Conservation (phyloP, 2,329 filamentous ascomycete species). For the Pyrenochaeta sp. region DNA sequence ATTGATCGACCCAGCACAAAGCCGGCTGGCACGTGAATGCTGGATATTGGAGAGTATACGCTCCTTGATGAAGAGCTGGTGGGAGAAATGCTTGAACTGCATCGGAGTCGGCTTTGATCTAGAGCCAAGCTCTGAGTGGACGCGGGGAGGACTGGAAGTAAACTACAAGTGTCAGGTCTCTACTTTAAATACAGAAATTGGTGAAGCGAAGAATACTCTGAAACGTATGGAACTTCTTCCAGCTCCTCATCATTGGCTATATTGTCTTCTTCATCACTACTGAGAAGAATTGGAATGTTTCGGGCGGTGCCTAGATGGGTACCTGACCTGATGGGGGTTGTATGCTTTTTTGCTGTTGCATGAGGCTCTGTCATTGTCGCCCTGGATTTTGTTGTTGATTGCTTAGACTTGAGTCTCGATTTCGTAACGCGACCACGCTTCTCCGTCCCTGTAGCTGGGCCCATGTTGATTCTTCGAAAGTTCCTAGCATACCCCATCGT, state of each 20-base stretch:
- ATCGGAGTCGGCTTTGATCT: background rate
- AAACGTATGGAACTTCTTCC: background rate
- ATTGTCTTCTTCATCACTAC: constrained; percentile 13
- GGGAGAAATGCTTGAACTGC: background rate
- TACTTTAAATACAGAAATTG: background rate
- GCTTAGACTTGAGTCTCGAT: background rate
- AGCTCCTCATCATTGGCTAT: background rate
- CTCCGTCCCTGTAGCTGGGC: background rate
- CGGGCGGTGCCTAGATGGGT: constrained; percentile 6
- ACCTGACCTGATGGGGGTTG: background rate
- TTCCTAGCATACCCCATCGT: background rate
- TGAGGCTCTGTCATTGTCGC: background rate
- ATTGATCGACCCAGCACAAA: background rate
- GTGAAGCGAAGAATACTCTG: background rate
- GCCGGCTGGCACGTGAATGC: background rate
- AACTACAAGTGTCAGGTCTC: background rate
- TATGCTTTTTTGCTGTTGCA: background rate
- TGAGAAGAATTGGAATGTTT: constrained; percentile 15
- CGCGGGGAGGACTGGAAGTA: background rate
- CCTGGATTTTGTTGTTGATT: background rate
- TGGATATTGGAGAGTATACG: background rate
- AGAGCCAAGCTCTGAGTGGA: background rate
- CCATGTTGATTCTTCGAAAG: background rate
- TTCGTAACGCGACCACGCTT: constrained; percentile 1
- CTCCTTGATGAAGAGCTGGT: background rate